phyloP scores from a whole-genome alignment of 345 rosid genomes.

The Hibiscus syriacus region DNA sequence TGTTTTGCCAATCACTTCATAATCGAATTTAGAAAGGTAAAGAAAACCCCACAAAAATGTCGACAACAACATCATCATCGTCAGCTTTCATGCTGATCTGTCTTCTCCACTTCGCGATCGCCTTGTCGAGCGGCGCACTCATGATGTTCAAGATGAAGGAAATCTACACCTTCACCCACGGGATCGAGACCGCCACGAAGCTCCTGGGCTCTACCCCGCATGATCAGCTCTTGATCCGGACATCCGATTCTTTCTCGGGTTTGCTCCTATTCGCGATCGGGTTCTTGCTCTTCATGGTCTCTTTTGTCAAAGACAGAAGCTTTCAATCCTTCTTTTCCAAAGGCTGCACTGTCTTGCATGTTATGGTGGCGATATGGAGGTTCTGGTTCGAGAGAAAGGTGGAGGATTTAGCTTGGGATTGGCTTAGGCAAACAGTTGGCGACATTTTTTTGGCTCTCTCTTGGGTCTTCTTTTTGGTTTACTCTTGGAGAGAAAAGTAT shows the following conservation, averaged over 20 bases:
- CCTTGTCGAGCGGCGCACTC: slow-evolving; percentile 46
- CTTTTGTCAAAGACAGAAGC: slow-evolving; percentile 47
- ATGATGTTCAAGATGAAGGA: slow-evolving; percentile 62
- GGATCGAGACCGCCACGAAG: slow-evolving; percentile 38
- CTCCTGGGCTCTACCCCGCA: slow-evolving; percentile 58
- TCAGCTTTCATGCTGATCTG: slow-evolving; percentile 49
- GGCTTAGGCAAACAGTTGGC: slow-evolving; percentile 48
- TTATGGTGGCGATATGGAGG: slow-evolving; percentile 52
- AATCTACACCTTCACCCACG: slow-evolving; percentile 56
- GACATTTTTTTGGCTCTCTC: slow-evolving; percentile 49
- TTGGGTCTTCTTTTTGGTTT: slow-evolving; percentile 58
- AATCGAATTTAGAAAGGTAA: not conserved
- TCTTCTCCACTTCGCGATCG: slow-evolving; percentile 56
- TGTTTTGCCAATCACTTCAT: not conserved
- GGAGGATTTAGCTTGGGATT: slow-evolving; percentile 60
- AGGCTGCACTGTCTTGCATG: slow-evolving; percentile 49
- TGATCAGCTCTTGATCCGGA: slow-evolving; percentile 63
- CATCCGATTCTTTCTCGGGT: slow-evolving; percentile 74
- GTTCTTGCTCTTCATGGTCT: slow-evolving; percentile 54
- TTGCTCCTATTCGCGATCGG: slow-evolving; percentile 56
- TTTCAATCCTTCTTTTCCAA: slow-evolving; percentile 61
- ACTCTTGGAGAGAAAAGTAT: slow-evolving; percentile 69
- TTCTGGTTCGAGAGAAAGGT: slow-evolving; percentile 48
- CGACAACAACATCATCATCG: slow-evolving; percentile 26
- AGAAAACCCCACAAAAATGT: slow-evolving; percentile 11